phyloP scores from a whole-genome alignment of 2,329 filamentous ascomycete species.

The Neocatenulostroma microsporum region DNA sequence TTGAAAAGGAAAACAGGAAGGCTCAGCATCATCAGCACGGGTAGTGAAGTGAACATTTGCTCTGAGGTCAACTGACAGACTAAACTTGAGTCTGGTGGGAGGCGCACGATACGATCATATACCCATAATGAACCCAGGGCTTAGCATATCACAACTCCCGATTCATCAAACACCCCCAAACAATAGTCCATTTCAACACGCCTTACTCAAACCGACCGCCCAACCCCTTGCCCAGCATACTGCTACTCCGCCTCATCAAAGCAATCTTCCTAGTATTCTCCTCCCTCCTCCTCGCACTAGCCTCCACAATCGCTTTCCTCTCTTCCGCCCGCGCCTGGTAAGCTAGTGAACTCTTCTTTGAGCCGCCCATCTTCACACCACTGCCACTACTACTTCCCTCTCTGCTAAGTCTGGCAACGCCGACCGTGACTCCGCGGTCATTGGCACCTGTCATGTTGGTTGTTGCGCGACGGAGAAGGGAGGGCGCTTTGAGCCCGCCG shows the following conservation, averaged over 20 bases:
- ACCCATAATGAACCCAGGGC: too few relatives aligned
- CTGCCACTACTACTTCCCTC: conserved; percentile 23
- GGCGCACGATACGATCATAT: too few relatives aligned
- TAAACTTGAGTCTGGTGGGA: too few relatives aligned
- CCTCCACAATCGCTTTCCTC: conserved; percentile 44
- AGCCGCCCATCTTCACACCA: conserved; percentile 40
- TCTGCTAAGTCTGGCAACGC: conserved; percentile 16
- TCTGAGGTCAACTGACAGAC: too few relatives aligned
- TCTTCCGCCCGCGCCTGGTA: conserved; percentile 53
- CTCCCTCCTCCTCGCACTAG: conserved; percentile 44
- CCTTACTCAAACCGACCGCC: conserved; percentile 37
- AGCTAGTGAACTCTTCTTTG: conserved; percentile 54
- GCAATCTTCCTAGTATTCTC: conserved; percentile 41
- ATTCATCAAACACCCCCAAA: too few relatives aligned
- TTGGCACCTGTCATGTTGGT: conserved; percentile 37
- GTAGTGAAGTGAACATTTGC: too few relatives aligned
- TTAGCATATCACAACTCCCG: too few relatives aligned
- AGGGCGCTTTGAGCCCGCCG: conserved; percentile 58
- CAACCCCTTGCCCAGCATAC: conserved; percentile 30
- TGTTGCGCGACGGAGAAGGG: conserved; percentile 66
- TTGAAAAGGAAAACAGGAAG: too few relatives aligned
- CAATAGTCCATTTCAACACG: too few relatives aligned
- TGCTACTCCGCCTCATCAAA: conserved; percentile 33
- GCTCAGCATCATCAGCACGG: too few relatives aligned
- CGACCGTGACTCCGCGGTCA: conserved; percentile 34